Base-by-base conservation (phyloP, 805 yeast species). In the Kazachstania africana region DNA sequence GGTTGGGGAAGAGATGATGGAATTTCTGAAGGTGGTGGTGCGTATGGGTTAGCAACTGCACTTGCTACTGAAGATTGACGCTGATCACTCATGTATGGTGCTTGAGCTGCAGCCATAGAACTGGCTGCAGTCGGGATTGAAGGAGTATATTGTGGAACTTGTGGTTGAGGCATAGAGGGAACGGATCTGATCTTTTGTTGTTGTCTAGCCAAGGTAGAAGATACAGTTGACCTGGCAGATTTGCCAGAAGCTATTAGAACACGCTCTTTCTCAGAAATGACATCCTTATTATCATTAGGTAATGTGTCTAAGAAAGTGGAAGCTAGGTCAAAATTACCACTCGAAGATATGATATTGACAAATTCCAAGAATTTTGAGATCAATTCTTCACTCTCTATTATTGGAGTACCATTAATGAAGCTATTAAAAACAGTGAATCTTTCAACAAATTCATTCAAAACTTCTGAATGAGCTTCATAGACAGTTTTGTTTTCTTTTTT, bases 291-390 rank as follows among this genome's bases (percentile, higher is more conserved):
- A 33, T 73, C 73, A 27, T 70, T 72, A 9, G 97, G 94, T 46
- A 91, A 63, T 37, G 78, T 63, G 27, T 65, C 63, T 49, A 88
- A 66, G 42, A 81, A 72, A 42, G 67, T 70, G 36, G 64, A 68
- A 2, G 97, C 96, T 42, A 88, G 62, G 8, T 78, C 93, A 44
- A 83, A 76, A 40, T 81, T 75, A 17, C 96, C 97, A 48, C 68
- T 75, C 17, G 84, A 74, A 4, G 94, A 78, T 35, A 85, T 75
- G 37, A 79, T 62, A 42, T 72, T 75, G 28, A 93, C 76, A 55
- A 80, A 91, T 56, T 91, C 97, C 41, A 83, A 65, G 38, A 82
- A 73, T 3, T 78, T 76, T 24, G 61, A 37, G 31, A 63, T 48
- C 21, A 64, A 41, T 39, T 52, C 41, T 40, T 59, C 55, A 29